Evolutionary conservation across 345 rosid species (phyloP).

Genomic region (Angophora floribunda): DNA sequence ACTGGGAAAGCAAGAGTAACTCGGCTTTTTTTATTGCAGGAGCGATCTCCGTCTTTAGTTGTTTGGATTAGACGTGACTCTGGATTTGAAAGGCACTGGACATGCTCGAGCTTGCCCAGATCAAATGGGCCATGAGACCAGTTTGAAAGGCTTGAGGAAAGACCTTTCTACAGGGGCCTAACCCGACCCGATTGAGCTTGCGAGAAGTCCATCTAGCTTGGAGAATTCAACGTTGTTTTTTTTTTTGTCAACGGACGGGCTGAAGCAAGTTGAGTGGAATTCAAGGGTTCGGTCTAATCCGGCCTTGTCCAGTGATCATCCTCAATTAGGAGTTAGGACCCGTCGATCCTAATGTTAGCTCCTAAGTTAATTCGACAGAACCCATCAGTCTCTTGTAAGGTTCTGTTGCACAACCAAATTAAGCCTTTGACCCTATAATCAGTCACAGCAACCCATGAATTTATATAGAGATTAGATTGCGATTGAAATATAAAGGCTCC

Average conservation of each 20-base stretch:
- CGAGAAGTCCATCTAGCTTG: background rate
- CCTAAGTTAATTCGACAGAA: background rate
- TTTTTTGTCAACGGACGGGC: background rate
- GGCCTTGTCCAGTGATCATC: background rate
- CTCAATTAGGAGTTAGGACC: background rate
- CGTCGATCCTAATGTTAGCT: background rate
- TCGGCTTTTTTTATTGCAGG: background rate
- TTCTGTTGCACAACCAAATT: too few relatives aligned
- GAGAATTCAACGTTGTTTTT: background rate
- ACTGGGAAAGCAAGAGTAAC: too few relatives aligned
- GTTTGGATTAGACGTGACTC: too few relatives aligned
- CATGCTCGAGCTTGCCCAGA: too few relatives aligned
- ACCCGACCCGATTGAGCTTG: background rate
- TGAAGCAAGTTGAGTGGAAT: background rate
- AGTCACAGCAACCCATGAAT: too few relatives aligned
- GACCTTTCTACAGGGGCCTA: background rate
- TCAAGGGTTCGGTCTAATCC: background rate
- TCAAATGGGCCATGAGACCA: background rate
- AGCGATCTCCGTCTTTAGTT: too few relatives aligned
- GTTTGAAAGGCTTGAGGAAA: background rate
- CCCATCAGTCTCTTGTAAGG: too few relatives aligned
- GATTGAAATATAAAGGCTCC: too few relatives aligned
- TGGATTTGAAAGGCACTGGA: too few relatives aligned
- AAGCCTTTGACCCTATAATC: too few relatives aligned
- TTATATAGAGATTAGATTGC: too few relatives aligned